A percentile compares a stretch with the other conserved stretches of the same genome.
phyloP scores from a whole-genome alignment of 2,329 filamentous ascomycete genomes.

The Albifimbria verrucaria region DNA sequence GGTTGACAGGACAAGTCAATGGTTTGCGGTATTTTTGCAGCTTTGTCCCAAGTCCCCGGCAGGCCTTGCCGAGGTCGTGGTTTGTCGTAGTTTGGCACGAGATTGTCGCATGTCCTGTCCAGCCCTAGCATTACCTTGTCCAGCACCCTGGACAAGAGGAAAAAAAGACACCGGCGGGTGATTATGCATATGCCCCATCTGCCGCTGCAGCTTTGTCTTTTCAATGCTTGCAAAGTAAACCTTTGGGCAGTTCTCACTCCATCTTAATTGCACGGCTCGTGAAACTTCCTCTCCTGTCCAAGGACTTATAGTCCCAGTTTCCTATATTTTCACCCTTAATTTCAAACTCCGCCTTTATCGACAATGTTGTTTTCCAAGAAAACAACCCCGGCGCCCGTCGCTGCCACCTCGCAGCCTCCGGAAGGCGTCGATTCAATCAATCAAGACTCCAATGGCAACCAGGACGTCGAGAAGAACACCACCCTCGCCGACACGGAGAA shows the following conservation, averaged over 20 bases:
- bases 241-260: too few relatives aligned
- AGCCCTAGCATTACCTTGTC: too few relatives aligned
- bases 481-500: constrained; percentile 4
- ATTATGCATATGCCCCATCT: too few relatives aligned
- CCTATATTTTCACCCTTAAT: not conserved
- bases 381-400: not conserved
- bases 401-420: not conserved
- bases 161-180: too few relatives aligned
- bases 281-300: not conserved
- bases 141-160: too few relatives aligned
- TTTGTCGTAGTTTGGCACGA: not conserved
- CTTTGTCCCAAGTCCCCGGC: not conserved
- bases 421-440: not conserved
- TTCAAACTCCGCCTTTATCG: not conserved
- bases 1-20: not conserved
- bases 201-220: too few relatives aligned
- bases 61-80: not conserved
- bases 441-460: not conserved
- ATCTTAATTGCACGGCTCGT: not conserved
- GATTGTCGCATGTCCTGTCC: not conserved
- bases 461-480: not conserved
- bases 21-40: not conserved
- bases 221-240: too few relatives aligned
- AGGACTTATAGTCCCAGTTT: not conserved
- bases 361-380: not conserved